Base-by-base conservation (phyloP, 129 eudicot genomes). In the Helianthus tuberosus region DNA sequence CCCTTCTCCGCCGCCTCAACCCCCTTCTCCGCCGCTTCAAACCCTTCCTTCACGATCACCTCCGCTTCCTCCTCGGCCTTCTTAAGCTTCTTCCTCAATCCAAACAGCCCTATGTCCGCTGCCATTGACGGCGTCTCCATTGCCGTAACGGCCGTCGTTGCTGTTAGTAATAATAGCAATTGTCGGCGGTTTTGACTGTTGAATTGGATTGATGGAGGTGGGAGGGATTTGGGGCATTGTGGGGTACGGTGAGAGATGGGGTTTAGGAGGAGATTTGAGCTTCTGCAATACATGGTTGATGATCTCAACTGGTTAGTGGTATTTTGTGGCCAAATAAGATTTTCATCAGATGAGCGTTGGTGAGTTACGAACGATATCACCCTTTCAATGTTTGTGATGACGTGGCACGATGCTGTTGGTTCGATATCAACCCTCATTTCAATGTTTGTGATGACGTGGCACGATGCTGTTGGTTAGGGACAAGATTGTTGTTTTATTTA, bases 41-140 rank as follows among this genome's bases (percentile, higher is more conserved):
- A 38, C 14, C 93, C 96, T 78, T 90, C 93, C 80, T 85, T 85
- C 39, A 87, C 91, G 5, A 87, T 75, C 79, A 72, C 78, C 79
- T 69, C 96, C 5, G 91, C 97, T 55, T 86, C 91, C 91, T 91
- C 84, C 83, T 91, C 97, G 35, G 32, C 98, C 82, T 90, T 84
- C 84, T 83, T 77, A 59, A 93, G 74, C 79, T 86, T 84, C 81
- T 83, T 83, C 75, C 98, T 70, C 53, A 93, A 71, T 27, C 98
- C 98, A 75, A 93, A 93, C 36, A 93, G 82, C 8, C 88, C 88
- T 16, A 93, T 93, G 83, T 88, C 96, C 81, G 73, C 81, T 53
- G 97, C 98, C 48, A 41, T 43, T 6, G 97, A 71, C 15, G 96
- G 91, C 79, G 61, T 27, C 63, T 84, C 86, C 75, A 63, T 50